Evolutionary conservation across 106 monocot genomes (phyloP).

Genomic region (Platanthera guangdongensis): DNA sequence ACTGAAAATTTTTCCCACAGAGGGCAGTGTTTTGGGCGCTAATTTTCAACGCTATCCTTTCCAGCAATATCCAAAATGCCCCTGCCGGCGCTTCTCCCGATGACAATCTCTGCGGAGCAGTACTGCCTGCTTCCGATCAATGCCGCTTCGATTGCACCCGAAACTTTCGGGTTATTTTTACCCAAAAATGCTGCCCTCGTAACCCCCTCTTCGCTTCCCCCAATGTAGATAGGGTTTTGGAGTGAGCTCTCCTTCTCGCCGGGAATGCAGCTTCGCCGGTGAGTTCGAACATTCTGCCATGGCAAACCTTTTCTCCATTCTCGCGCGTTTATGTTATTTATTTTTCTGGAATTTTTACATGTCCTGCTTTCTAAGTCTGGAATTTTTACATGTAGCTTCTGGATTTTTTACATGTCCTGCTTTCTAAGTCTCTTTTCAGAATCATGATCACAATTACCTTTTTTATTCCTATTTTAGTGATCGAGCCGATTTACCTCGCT

Average conservation of each 20-base stretch:
- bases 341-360: not conserved
- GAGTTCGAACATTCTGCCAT: not conserved
- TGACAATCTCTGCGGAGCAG: not conserved
- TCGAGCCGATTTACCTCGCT: not conserved
- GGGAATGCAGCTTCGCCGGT: not conserved
- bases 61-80: not conserved
- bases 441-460: too few relatives aligned
- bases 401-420: not conserved
- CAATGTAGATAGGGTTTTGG: slow-evolving; percentile 2
- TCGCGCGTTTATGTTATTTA: not conserved
- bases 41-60: not conserved
- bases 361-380: not conserved
- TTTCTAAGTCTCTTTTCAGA: not conserved
- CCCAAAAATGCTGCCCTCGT: not conserved
- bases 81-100: slow-evolving; percentile 5
- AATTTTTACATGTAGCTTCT: not conserved
- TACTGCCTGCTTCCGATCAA: slow-evolving; percentile 4
- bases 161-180: not conserved
- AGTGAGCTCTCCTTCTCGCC: not conserved
- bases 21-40: slow-evolving; percentile 2
- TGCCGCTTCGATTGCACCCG: not conserved
- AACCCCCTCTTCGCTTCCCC: not conserved
- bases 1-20: too few relatives aligned
- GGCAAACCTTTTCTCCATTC: too few relatives aligned
- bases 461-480: not conserved